Conservation (phyloP, 192 early-diverging fungal species). For the Dissophora ornata region DNA sequence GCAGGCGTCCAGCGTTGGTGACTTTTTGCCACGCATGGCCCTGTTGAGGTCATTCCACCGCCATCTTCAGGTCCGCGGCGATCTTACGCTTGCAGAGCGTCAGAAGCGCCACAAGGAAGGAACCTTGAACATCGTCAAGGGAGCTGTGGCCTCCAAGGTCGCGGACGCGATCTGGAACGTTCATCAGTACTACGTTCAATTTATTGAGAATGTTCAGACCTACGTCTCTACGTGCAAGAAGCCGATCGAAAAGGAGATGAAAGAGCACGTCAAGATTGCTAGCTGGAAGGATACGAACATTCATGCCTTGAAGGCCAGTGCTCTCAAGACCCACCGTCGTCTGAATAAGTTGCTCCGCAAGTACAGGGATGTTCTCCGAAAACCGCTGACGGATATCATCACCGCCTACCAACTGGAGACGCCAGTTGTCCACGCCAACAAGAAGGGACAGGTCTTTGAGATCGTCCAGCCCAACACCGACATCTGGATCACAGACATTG, state of each 20-base stretch:
- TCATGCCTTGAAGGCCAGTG: conserved; percentile 88
- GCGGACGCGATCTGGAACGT: conserved; percentile 77
- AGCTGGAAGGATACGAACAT: conserved; percentile 98
- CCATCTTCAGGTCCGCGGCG: conserved; percentile 61
- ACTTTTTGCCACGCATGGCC: conserved; percentile 81
- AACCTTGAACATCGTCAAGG: conserved; percentile 29
- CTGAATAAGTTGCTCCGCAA: conserved; percentile 91
- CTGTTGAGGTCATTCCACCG: conserved; percentile 73
- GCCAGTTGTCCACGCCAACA: conserved; percentile 45
- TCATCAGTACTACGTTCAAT: conserved; percentile 86
- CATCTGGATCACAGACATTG: conserved; percentile 55
- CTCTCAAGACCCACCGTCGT: conserved; percentile 91
- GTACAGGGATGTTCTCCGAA: conserved; percentile 81
- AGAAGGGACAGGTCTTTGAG: conserved; percentile 53
- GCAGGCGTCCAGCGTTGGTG: conserved; percentile 79
- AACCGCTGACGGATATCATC: conserved; percentile 80
- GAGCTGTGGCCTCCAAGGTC: conserved; percentile 44
- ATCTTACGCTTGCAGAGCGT: conserved; percentile 35
- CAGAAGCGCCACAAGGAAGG: conserved; percentile 42
- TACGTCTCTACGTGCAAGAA: conserved; percentile 69
- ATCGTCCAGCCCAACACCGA: conserved; percentile 47
- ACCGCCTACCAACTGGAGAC: conserved; percentile 56
- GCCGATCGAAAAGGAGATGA: conserved; percentile 88
- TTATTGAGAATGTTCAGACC: conserved; percentile 64
- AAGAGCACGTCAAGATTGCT: conserved; percentile 95